Evolutionary conservation across 1,139 yeast genomes (phyloP).

Genomic region (Debaryomyces fabryi): DNA sequence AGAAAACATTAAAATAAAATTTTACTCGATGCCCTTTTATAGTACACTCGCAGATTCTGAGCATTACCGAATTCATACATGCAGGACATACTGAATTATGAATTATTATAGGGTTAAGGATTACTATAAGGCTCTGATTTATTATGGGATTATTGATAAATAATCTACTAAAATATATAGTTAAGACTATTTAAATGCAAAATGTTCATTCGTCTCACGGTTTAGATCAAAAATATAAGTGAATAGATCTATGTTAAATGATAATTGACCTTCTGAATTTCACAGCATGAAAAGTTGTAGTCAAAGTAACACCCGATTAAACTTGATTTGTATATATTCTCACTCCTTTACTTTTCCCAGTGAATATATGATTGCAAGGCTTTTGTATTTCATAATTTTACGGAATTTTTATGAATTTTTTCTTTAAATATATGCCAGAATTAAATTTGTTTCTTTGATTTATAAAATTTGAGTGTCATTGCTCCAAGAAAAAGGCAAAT

Average conservation of each 20-base stretch:
- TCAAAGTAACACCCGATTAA: background rate
- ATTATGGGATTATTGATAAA: background rate
- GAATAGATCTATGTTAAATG: background rate
- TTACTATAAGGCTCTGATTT: background rate
- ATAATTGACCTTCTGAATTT: background rate
- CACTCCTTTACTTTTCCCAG: too few species aligned
- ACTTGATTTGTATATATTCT: too few species aligned
- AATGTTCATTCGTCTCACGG: background rate
- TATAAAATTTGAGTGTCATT: slow-evolving; percentile 19
- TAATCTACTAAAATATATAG: background rate
- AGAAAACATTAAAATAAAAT: slow-evolving; percentile 15
- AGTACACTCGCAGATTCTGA: slow-evolving; percentile 12
- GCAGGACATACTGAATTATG: background rate
- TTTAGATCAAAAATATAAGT: background rate
- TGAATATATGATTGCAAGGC: too few species aligned
- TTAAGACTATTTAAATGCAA: background rate
- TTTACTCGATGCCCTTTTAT: slow-evolving; percentile 12
- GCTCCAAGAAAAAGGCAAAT: slow-evolving; percentile 20
- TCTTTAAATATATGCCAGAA: background rate
- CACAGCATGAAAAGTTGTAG: background rate
- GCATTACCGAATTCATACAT: slow-evolving; percentile 1
- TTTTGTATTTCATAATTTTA: background rate
- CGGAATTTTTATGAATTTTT: background rate
- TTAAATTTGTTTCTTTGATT: slow-evolving; percentile 14
- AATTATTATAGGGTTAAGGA: background rate